Conservation (phyloP, 2,329 filamentous ascomycete genomes). For the Colletotrichum camelliae region DNA sequence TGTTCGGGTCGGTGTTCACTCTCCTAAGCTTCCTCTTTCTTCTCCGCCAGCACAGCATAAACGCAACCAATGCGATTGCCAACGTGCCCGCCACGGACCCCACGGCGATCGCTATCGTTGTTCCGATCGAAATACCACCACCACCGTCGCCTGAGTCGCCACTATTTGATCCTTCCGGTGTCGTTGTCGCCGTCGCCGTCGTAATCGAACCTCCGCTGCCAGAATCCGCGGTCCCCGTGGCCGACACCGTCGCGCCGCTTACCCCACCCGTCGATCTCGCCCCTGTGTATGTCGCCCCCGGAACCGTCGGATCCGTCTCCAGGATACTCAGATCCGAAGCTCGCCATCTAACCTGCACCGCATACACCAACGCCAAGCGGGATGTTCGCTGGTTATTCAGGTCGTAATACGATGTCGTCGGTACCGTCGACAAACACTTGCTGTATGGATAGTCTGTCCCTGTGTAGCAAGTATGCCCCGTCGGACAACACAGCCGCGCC, state of each 20-base stretch:
- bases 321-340: conserved; percentile 21
- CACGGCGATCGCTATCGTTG: conserved; percentile 11
- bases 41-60: background rate
- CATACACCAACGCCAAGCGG: conserved; percentile 19
- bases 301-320: conserved; percentile 24
- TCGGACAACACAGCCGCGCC: conserved; percentile 9
- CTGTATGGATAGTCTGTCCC: conserved; percentile 7
- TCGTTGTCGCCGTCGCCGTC: background rate
- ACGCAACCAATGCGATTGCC: background rate
- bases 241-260: background rate
- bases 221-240: background rate
- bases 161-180: background rate
- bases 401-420: conserved; percentile 4
- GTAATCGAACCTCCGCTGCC: background rate
- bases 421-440: conserved; percentile 21
- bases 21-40: background rate
- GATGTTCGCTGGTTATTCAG: background rate
- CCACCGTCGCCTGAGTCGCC: background rate
- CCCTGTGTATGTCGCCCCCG: conserved; percentile 20
- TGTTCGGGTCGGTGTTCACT: background rate
- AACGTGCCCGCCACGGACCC: conserved; percentile 8
- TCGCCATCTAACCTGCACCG: conserved; percentile 26
- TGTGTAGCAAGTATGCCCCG: conserved; percentile 7
- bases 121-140: background rate
- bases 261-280: background rate